Evolutionary conservation across 2,329 filamentous ascomycete species (phyloP), one percentile per base, ranked within the genome.

Genomic region (Sporothrix brasiliensis): DNA sequence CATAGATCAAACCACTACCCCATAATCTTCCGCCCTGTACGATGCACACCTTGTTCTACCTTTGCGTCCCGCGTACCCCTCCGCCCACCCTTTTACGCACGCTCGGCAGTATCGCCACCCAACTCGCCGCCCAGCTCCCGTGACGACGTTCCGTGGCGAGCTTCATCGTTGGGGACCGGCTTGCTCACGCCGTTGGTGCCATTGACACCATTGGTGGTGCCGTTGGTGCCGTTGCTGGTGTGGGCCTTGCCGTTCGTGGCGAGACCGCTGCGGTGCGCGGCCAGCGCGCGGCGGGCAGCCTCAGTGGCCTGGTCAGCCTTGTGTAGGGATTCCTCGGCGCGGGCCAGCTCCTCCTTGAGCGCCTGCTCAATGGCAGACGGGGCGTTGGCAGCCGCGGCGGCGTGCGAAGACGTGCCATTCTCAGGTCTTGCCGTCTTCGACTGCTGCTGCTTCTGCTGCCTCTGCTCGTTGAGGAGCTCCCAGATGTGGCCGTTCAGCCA

Each of bases 401-500:
- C 52, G 16, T 34, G 11, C 11, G 60, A 56, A 30, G 53, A 19
- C 30, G 34, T 47, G 52, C 63, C 61, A 24, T 68, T 69, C 24
- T 61, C 47, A 54, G 68, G 72, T 56, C 67, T 73, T 47, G 56
- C 71, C 49, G 72, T 52, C 58, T 71, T 63, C 52, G 72, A 70
- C 44, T 71, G 76, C 72, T 71, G 54, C 54, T 73, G 72, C 49
- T 71, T 76, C 72, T 71, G 60, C 30, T 66, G 67, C 60, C 77
- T 74, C 65, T 72, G 76, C 72, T 73, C 83, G 58, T 84, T 82
- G 11, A 87, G 80, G 66, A 89, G 79, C 73, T 84, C 80, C 73
- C 82, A 82, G 73, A 90, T 89, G 80, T 90, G 87, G 13, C 81
- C 82, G 77, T 88, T 90, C 53, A 91, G 80, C 84, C 86, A 91